Conservation (phyloP, 2,329 filamentous ascomycete genomes). For the Botrytis porri region DNA sequence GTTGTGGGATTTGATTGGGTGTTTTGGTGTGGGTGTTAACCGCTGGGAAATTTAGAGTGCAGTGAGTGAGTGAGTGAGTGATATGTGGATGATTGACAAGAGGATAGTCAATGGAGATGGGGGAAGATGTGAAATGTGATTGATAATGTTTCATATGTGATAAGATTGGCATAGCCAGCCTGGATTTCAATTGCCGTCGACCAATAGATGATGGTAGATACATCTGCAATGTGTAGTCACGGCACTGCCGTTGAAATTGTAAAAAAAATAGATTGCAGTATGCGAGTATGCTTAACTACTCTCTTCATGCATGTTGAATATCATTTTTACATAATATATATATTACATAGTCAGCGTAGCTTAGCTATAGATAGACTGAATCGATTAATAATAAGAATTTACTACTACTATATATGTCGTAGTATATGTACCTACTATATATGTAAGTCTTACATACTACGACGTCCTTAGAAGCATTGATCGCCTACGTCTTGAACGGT, state of each 20-base stretch:
- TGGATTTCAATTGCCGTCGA: background rate
- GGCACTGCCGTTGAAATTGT: background rate
- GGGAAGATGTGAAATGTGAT: background rate
- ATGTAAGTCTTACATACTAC: too few species aligned
- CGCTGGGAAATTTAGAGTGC: background rate
- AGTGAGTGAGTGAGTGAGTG: too few species aligned
- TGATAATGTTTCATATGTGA: conserved; percentile 11
- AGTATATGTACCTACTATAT: background rate
- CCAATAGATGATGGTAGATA: background rate
- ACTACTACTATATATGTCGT: too few species aligned
- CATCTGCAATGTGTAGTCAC: background rate
- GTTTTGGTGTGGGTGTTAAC: background rate
- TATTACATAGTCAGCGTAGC: too few species aligned
- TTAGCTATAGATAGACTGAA: too few species aligned
- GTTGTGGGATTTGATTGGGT: background rate
- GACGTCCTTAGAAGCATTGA: background rate
- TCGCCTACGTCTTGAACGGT: background rate
- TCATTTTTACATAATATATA: background rate
- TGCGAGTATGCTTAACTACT: too few species aligned
- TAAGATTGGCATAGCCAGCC: background rate
- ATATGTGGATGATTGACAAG: background rate
- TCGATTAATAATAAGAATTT: too few species aligned
- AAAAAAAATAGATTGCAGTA: background rate
- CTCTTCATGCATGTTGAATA: background rate
- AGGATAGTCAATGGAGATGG: background rate